These are phyloP conservation scores for Zygosaccharomyces lentus DNA, from an alignment of 805 yeast species.

Conservation along the genomic window DNA sequence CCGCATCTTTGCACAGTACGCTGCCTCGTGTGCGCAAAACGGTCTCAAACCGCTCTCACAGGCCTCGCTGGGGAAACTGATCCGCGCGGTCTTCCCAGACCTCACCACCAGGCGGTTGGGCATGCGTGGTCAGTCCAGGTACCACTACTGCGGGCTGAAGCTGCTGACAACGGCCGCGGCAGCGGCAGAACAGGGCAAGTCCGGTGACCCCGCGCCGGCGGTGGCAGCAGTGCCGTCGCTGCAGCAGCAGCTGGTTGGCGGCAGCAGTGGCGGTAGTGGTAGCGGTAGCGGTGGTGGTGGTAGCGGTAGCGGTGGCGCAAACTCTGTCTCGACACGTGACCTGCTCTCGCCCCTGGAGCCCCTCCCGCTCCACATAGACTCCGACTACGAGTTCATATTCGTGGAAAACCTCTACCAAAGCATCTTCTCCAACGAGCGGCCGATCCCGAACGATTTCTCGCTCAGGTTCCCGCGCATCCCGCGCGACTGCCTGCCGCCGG, in stretches of 20 bases:
- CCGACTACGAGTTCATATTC: slow-evolving; percentile 12
- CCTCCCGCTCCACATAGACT: neutral
- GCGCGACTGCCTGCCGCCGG: slow-evolving; percentile 38
- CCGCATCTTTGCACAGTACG: slow-evolving; percentile 64
- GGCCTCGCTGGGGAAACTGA: slow-evolving; percentile 74
- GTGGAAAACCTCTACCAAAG: slow-evolving; percentile 21
- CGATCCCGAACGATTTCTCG: slow-evolving; percentile 24
- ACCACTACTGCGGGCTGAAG: slow-evolving; percentile 78
- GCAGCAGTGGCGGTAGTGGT: neutral
- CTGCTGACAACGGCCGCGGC: slow-evolving; percentile 15
- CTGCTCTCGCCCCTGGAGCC: neutral
- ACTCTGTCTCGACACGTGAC: neutral
- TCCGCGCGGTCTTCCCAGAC: slow-evolving; percentile 58
- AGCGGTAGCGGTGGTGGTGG: neutral
- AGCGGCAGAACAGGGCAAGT: neutral
- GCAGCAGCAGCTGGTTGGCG: neutral
- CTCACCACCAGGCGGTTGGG: slow-evolving; percentile 77
- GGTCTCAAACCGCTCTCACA: slow-evolving; percentile 61
- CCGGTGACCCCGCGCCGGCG: neutral
- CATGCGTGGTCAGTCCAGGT: slow-evolving; percentile 73
- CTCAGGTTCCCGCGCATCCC: slow-evolving; percentile 40
- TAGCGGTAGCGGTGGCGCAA: neutral
- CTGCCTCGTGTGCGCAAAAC: slow-evolving; percentile 50
- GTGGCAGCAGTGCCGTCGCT: neutral
- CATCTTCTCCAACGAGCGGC: slow-evolving; percentile 23